A percentile compares a stretch with the other conserved stretches of the same genome.
These are phyloP conservation scores for Antitrichia curtipendula DNA, from an alignment of 225 moss, liverwort and hornwort species.

Conservation along the genomic window DNA sequence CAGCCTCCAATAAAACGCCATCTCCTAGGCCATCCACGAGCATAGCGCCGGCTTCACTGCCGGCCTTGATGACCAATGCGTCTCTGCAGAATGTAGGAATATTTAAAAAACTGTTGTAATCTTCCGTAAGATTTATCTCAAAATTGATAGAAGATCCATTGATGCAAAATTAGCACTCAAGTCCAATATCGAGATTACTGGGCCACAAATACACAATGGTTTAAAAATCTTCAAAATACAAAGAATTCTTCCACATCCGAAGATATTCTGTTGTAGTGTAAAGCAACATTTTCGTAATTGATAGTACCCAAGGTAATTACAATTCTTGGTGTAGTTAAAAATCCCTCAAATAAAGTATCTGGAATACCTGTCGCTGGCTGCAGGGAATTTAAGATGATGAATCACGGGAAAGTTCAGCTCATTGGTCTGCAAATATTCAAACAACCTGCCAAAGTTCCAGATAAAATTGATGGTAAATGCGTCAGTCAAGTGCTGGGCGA, in stretches of 20 bases:
- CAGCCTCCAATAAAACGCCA: constrained; percentile 81
- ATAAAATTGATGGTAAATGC: not conserved
- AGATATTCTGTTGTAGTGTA: not conserved
- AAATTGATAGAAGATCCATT: not conserved
- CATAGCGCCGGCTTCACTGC: constrained; percentile 94
- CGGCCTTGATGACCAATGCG: constrained; percentile 90
- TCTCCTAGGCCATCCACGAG: constrained; percentile 97
- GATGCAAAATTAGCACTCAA: not conserved
- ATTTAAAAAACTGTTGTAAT: not conserved
- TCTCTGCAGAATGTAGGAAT: constrained; percentile 41
- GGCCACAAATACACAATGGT: not conserved
- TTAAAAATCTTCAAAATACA: not conserved
- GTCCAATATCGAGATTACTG: not conserved
- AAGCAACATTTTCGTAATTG: not conserved
- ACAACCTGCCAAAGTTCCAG: constrained; percentile 37
- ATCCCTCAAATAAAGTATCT: not conserved
- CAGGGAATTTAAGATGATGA: constrained; percentile 80
- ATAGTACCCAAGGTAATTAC: not conserved
- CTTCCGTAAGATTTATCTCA: not conserved
- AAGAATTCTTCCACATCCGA: not conserved
- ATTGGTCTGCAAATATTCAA: constrained; percentile 78
- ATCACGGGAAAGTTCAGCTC: constrained; percentile 66
- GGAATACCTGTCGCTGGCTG: constrained; percentile 41
- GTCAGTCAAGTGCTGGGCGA: not conserved
- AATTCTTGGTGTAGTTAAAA: not conserved